Percentiles rank a stretch among this genome's conserved stretches.
These are phyloP conservation scores for Globisporangium alternatum DNA, from an alignment of 352 stramenopile species.

Conservation along the genomic window DNA sequence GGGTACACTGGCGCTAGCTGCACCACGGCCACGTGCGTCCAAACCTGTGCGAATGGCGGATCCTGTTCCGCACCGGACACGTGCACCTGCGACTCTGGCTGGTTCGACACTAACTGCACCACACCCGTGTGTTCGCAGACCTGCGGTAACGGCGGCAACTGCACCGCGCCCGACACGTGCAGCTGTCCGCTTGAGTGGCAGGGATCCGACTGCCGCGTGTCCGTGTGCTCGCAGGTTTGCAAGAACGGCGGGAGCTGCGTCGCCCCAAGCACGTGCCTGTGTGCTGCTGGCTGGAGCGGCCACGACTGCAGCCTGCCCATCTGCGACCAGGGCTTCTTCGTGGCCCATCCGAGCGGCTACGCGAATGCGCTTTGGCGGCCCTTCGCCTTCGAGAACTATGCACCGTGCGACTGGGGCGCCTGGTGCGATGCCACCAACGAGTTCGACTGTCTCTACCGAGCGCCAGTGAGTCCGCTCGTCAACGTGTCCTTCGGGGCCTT, in stretches of 20 bases:
- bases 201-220: slow-evolving; percentile 90
- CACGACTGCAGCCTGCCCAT: slow-evolving; percentile 92
- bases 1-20: slow-evolving; percentile 87
- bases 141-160: slow-evolving; percentile 96
- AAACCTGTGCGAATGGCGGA: slow-evolving; percentile 88
- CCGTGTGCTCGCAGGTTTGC: slow-evolving; percentile 89
- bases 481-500: slow-evolving; percentile 33
- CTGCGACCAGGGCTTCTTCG: slow-evolving; percentile 93
- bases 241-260: slow-evolving; percentile 90
- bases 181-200: slow-evolving; percentile 87
- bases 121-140: slow-evolving; percentile 95
- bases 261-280: slow-evolving; percentile 93
- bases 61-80: slow-evolving; percentile 91
- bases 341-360: slow-evolving; percentile 71
- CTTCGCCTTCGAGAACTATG: slow-evolving; percentile 70
- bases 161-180: slow-evolving; percentile 90
- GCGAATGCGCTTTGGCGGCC: slow-evolving; percentile 56
- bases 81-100: slow-evolving; percentile 88
- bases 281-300: slow-evolving; percentile 89
- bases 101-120: slow-evolving; percentile 97
- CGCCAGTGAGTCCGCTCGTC: slow-evolving; percentile 35
- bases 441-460: slow-evolving; percentile 90
- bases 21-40: slow-evolving; percentile 79
- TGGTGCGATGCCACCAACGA: slow-evolving; percentile 93
- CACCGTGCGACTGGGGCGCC: slow-evolving; percentile 83